Evolutionary conservation across 345 rosid genomes (phyloP), one percentile per base, ranked within the genome.

Genomic region (Raphanus raphanistrum): DNA sequence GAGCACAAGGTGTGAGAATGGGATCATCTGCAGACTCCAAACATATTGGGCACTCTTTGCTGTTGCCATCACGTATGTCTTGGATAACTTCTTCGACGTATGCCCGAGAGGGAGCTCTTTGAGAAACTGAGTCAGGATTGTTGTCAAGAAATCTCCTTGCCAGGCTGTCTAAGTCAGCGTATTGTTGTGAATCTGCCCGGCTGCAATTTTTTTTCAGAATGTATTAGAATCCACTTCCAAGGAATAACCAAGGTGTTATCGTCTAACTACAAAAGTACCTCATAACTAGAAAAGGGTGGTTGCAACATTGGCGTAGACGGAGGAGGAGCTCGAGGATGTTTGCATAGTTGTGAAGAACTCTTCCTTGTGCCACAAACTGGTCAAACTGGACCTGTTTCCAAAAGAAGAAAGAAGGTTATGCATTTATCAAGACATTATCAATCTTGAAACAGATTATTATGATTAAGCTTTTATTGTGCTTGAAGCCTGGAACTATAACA

Each of bases 281-380:
- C 90, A 88, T 84, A 48, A 88, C 91, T 64, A 89, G 91, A 78
- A 80, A 90, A 4, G 91, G 91, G 41, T 89, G 90, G 84, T 90
- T 89, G 84, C 93, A 90, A 71, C 93, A 87, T 61, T 90, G 90
- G 80, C 96, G 86, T 76, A 86, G 61, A 64, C 93, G 88, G 73
- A 88, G 92, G 25, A 86, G 82, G 64, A 90, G 85, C 85, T 89
- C 93, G 3, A 90, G 87, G 73, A 90, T 89, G 62, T 74, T 82
- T 58, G 88, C 91, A 75, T 85, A 85, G 79, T 90, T 88, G 81
- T 88, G 90, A 70, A 88, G 90, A 81, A 87, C 91, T 79, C 81
- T 88, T 35, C 92, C 95, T 85, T 87, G 87, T 54, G 89, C 95
- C 58, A 87, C 90, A 79, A 87, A 88, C 73, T 85, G 86, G 48